Evolutionary conservation across 2,329 filamentous ascomycete species (phyloP).

Genomic region (Alternaria metachromatica): DNA sequence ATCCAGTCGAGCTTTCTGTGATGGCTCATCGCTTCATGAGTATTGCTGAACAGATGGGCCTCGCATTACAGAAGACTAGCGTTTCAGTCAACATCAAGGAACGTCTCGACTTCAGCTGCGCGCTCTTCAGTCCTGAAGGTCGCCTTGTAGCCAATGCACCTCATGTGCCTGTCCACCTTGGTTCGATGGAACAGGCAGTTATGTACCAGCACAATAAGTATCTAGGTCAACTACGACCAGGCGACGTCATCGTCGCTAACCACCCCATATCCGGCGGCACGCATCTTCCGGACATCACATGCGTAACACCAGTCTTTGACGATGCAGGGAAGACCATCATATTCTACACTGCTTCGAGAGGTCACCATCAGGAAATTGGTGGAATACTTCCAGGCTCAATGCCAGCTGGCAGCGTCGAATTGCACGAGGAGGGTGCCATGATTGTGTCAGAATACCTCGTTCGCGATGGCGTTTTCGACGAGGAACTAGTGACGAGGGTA

Average conservation of each 20-base stretch:
- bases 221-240: slow-evolving; percentile 24
- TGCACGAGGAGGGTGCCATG: slow-evolving; percentile 57
- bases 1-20: slow-evolving; percentile 15
- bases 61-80: slow-evolving; percentile 29
- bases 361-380: slow-evolving; percentile 40
- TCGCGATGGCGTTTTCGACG: slow-evolving; percentile 24
- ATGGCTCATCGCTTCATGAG: slow-evolving; percentile 33
- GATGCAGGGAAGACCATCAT: slow-evolving; percentile 24
- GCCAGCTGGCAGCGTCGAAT: slow-evolving; percentile 54
- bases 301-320: slow-evolving; percentile 36
- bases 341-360: slow-evolving; percentile 38
- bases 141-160: slow-evolving; percentile 35
- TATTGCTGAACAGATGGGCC: slow-evolving; percentile 37
- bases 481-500: not conserved
- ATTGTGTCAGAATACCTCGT: slow-evolving; percentile 53
- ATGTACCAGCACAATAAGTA: slow-evolving; percentile 33
- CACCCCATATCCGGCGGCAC: slow-evolving; percentile 38
- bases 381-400: slow-evolving; percentile 45
- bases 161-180: slow-evolving; percentile 36
- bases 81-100: slow-evolving; percentile 37
- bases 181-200: slow-evolving; percentile 35
- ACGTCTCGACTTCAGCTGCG: slow-evolving; percentile 35
- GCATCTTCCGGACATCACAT: slow-evolving; percentile 39
- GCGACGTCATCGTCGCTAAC: slow-evolving; percentile 39
- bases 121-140: slow-evolving; percentile 30